A percentile compares a stretch with the other conserved stretches of the same genome.
Conservation (phyloP, 306 rosid species). For the Sphenostylis stenocarpa region DNA sequence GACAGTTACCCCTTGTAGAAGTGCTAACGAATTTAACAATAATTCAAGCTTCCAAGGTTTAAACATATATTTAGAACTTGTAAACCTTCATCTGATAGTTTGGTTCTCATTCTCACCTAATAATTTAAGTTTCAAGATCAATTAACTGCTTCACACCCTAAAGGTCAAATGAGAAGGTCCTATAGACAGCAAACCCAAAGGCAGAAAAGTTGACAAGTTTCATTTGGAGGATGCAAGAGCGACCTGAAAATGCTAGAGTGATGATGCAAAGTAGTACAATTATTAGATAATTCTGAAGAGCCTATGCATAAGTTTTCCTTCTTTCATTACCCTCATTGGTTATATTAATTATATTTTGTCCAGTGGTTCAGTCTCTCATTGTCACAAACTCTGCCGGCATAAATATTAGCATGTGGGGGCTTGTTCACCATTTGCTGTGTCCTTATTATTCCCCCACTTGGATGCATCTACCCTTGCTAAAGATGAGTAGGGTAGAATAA, state of each 20-base stretch:
- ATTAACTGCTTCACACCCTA: constrained; percentile 1
- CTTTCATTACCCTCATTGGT: constrained; percentile 22
- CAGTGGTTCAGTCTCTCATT: constrained; percentile 31
- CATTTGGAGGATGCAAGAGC: constrained; percentile 16
- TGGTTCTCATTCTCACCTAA: constrained; percentile 4
- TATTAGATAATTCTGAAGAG: constrained; percentile 35
- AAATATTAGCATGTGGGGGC: constrained; percentile 50
- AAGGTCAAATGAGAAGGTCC: constrained; percentile 27
- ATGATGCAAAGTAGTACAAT: constrained; percentile 35
- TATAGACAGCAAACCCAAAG: background rate
- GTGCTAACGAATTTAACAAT: constrained; percentile 26
- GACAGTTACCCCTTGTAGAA: constrained; percentile 14
- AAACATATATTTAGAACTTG: background rate
- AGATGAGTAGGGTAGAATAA: constrained; percentile 25
- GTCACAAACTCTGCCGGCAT: constrained; percentile 52
- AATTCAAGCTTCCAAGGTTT: constrained; percentile 1
- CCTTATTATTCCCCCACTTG: constrained; percentile 40
- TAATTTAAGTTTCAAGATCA: constrained; percentile 6
- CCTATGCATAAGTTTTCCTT: background rate
- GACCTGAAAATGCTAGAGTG: constrained; percentile 31
- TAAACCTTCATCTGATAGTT: background rate
- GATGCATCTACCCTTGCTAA: constrained; percentile 20
- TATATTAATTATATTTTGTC: constrained; percentile 27
- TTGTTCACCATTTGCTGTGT: constrained; percentile 46
- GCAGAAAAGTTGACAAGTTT: background rate